Percentiles rank a stretch among this genome's conserved stretches.
Evolutionary conservation across 345 rosid species (phyloP).

Genomic region (Raphanus raphanistrum): DNA sequence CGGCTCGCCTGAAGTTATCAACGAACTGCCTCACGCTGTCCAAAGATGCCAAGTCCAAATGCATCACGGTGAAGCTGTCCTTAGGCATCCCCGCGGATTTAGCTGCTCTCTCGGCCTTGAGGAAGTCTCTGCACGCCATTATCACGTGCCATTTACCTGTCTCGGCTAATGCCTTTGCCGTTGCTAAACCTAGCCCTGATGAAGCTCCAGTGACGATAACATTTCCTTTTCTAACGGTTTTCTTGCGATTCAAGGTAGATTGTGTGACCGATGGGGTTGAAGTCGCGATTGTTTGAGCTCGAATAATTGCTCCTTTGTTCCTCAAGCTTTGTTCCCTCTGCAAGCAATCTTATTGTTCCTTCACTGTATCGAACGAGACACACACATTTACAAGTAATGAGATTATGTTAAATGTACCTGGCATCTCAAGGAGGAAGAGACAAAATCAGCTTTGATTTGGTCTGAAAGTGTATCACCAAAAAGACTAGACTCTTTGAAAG

Average conservation of each 20-base stretch:
- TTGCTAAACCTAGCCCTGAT: slow-evolving; percentile 80
- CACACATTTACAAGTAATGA: not conserved
- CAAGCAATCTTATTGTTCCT: not conserved
- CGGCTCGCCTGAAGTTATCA: slow-evolving; percentile 62
- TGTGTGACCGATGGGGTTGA: slow-evolving; percentile 50
- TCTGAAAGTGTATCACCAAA: slow-evolving; percentile 76
- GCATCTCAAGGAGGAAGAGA: slow-evolving; percentile 56
- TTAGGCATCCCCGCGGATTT: slow-evolving; percentile 58
- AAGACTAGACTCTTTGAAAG: slow-evolving; percentile 62
- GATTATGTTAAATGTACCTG: slow-evolving; percentile 46
- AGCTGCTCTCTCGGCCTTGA: slow-evolving; percentile 39
- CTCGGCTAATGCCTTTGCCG: slow-evolving; percentile 85
- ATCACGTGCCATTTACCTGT: slow-evolving; percentile 84
- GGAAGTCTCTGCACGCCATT: slow-evolving; percentile 80
- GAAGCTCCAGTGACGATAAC: slow-evolving; percentile 84
- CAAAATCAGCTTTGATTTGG: slow-evolving; percentile 53
- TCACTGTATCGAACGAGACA: not conserved
- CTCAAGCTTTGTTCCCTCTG: slow-evolving; percentile 54
- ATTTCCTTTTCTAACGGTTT: slow-evolving; percentile 71
- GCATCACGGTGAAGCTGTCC: slow-evolving; percentile 83
- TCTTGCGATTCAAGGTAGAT: slow-evolving; percentile 58
- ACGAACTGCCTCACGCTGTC: slow-evolving; percentile 92
- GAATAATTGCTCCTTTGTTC: slow-evolving; percentile 40
- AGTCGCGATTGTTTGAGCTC: slow-evolving; percentile 68
- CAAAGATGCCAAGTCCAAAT: slow-evolving; percentile 86